Evolutionary conservation across 2,329 filamentous ascomycete genomes (phyloP).

Genomic region (Alternaria infectoria): DNA sequence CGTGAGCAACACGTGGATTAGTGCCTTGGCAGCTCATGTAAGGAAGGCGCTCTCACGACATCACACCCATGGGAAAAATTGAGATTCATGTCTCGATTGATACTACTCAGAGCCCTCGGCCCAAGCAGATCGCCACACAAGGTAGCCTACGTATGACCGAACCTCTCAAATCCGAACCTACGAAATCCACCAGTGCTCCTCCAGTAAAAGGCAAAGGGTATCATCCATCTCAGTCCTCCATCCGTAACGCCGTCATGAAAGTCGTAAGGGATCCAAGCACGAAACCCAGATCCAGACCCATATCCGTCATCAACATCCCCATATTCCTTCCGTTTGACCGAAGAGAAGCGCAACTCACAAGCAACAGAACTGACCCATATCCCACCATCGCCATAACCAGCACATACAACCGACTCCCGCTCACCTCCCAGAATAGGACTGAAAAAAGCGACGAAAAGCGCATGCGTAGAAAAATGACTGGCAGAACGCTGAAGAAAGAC

Average conservation of each 20-base stretch:
- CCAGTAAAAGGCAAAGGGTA: not conserved
- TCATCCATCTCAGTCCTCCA: not conserved
- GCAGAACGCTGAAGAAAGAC: not conserved
- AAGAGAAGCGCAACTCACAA: not conserved
- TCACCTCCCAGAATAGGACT: not conserved
- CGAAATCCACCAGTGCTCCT: not conserved
- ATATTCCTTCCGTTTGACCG: not conserved
- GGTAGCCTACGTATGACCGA: not conserved
- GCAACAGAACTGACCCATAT: not conserved
- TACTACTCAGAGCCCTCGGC: not conserved
- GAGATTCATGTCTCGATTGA: not conserved
- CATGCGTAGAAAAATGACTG: not conserved
- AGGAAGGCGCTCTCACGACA: not conserved
- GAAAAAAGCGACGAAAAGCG: not conserved
- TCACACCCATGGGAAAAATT: not conserved
- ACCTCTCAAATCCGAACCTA: not conserved
- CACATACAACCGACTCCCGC: not conserved
- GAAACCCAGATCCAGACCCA: not conserved
- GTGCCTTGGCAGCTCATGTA: not conserved
- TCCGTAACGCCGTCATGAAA: not conserved
- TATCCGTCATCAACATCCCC: not conserved
- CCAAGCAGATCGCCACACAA: not conserved
- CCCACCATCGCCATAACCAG: not conserved
- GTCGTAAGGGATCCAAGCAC: not conserved
- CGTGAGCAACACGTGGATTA: accelerated